Evolutionary conservation across 495 filamentous ascomycete genomes (phyloP).

Genomic region (Podospora comata): DNA sequence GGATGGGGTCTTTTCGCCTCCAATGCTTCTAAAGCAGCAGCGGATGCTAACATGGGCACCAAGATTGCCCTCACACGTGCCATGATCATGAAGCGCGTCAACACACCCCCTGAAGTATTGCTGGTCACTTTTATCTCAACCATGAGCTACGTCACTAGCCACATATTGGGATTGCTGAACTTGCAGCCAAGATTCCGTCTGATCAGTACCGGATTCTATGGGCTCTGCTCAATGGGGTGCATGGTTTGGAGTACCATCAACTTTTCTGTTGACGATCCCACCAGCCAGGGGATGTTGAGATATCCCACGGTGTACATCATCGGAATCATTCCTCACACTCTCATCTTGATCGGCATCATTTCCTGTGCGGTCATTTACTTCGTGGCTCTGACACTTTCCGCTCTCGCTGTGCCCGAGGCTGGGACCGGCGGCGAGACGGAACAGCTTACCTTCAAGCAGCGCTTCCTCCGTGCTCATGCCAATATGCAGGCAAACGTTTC

Average conservation of each 20-base stretch:
- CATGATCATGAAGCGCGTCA: conserved; percentile 60
- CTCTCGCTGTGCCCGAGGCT: conserved; percentile 55
- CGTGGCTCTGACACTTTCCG: conserved; percentile 71
- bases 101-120: conserved; percentile 86
- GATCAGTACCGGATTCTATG: conserved; percentile 84
- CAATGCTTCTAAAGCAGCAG: conserved; percentile 36
- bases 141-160: conserved; percentile 83
- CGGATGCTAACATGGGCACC: conserved; percentile 33
- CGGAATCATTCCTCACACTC: conserved; percentile 87
- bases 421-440: conserved; percentile 24
- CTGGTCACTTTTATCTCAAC: conserved; percentile 82
- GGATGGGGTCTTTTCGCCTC: conserved; percentile 62
- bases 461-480: conserved; percentile 64
- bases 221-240: conserved; percentile 76
- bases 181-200: conserved; percentile 75
- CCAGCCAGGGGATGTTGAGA: conserved; percentile 55
- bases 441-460: conserved; percentile 37
- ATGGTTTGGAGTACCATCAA: conserved; percentile 67
- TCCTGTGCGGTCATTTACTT: conserved; percentile 71
- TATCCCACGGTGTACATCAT: conserved; percentile 95
- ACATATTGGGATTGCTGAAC: conserved; percentile 74
- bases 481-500: conserved; percentile 93
- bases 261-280: conserved; percentile 52
- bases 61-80: conserved; percentile 50
- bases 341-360: conserved; percentile 74